These are phyloP conservation scores for Alternaria arbusti DNA, from an alignment of 2,329 filamentous ascomycete genomes.

Conservation along the genomic window DNA sequence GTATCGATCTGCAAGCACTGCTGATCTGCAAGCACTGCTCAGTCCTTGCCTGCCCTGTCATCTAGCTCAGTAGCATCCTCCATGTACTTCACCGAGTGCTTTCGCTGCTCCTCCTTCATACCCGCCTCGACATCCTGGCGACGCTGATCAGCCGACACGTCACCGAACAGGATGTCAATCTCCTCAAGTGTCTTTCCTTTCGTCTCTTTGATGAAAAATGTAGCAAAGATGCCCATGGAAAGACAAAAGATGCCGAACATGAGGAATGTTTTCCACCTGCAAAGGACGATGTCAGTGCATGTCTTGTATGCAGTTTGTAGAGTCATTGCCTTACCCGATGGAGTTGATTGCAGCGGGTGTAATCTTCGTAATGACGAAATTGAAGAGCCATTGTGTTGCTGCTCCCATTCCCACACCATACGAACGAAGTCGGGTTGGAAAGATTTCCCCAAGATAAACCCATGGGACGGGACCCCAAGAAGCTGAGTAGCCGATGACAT, in stretches of 20 bases:
- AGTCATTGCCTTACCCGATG: not conserved
- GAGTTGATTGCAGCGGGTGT: conserved; percentile 61
- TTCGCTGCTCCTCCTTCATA: conserved; percentile 6
- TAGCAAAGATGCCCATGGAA: conserved; percentile 53
- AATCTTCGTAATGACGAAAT: conserved; percentile 70
- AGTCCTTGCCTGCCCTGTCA: conserved; percentile 1
- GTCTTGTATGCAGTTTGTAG: conserved; percentile 46
- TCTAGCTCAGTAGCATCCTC: conserved; percentile 4
- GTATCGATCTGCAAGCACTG: no score
- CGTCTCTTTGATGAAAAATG: conserved; percentile 53
- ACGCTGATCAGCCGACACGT: conserved; percentile 8
- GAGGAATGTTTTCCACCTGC: conserved; percentile 54
- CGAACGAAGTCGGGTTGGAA: conserved; percentile 69
- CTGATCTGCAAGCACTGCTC: not conserved
- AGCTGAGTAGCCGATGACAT: conserved; percentile 74
- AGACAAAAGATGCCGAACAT: conserved; percentile 58
- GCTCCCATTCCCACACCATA: conserved; percentile 75
- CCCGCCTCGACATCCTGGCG: conserved; percentile 5
- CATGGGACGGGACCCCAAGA: conserved; percentile 77
- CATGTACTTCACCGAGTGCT: conserved; percentile 4
- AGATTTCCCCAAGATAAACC: conserved; percentile 78
- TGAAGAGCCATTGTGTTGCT: conserved; percentile 75
- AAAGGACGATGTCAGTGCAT: conserved; percentile 32
- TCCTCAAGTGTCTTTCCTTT: conserved; percentile 55
- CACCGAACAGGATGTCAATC: conserved; percentile 56